Base-by-base conservation (phyloP, 805 yeast species). In the Yamadazyma olivae region DNA sequence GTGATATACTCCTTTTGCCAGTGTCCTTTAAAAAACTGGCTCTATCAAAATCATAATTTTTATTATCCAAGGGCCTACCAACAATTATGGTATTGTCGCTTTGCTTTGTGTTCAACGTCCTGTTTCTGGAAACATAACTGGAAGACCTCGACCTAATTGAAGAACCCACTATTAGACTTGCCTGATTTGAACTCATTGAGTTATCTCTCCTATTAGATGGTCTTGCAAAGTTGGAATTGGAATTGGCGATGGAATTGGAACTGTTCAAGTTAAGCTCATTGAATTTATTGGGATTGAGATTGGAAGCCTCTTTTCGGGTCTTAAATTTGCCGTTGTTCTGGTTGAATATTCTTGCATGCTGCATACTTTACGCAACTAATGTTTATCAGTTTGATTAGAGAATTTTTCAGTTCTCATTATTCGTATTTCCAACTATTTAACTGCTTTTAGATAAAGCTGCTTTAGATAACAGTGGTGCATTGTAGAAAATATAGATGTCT, bases 281-380 rank as follows among this genome's bases (percentile, higher is more conserved):
- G 16, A n/a, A 12, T 9, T 19, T 28, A 29, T 32, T 42, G n/a
- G 32, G 33, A 24, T 30, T 35, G 10, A 25, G 17, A 15, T 21
- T 25, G 17, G 35, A 28, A 16, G 34, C 30, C 13, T 39, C 34
- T 9, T 28, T 15, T n/a, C n/a, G n/a, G n/a, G n/a, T n/a, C n/a
- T n/a, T n/a, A n/a, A n/a, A n/a, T n/a, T n/a, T n/a, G n/a, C n/a
- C n/a, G n/a, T n/a, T n/a, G 10, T 28, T 32, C 12, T 36, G 13
- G 30, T 33, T 40, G 35, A 26, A 45, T 6, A 54, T 49, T 38
- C 64, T 39, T 15, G 63, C 59, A 46, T 59, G 64, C 32, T 59
- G 64, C 64, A 60, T 60, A 14, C 33, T 22, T 4, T 5, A 20
- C 10, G 10, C 9, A 20, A 20, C 23, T 7, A 20, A 7, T 30